Conservation (phyloP, 139 green algal species). For the Chlorella sp. region DNA sequence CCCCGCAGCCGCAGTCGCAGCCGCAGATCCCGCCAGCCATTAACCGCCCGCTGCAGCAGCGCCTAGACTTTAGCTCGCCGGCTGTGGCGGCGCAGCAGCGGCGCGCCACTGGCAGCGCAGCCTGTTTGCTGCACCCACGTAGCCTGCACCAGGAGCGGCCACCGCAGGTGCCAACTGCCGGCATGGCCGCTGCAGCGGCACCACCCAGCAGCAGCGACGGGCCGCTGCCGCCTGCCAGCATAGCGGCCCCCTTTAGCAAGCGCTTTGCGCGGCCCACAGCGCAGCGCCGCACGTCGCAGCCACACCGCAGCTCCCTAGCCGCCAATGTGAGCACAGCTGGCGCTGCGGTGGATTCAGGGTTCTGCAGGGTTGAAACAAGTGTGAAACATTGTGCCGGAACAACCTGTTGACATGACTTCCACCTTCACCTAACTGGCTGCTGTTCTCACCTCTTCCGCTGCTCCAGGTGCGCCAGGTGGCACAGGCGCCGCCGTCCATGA, state of each 20-base stretch:
- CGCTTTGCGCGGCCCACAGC: background rate
- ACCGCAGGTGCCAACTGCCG: no score
- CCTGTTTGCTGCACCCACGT: background rate
- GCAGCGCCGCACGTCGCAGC: no score
- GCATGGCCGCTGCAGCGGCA: background rate
- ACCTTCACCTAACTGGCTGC: background rate
- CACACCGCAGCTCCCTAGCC: no score
- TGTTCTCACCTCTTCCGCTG: background rate
- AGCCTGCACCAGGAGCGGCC: background rate
- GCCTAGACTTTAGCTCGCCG: slow-evolving; percentile 23
- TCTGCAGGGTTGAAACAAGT: no score
- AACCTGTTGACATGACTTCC: no score
- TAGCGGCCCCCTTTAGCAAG: background rate
- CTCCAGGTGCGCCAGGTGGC: slow-evolving; percentile 2
- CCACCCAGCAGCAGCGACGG: background rate
- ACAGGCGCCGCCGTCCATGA: background rate
- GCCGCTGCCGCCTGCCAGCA: background rate
- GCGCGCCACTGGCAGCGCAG: background rate
- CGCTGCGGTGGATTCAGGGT: no score
- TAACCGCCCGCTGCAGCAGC: background rate
- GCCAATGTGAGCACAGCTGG: no score
- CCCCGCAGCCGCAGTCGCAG: background rate
- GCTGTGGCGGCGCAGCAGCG: background rate
- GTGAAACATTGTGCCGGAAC: no score
- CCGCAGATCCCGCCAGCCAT: background rate